Evolutionary conservation across 106 monocot species (phyloP).

Genomic region (Platanthera guangdongensis): DNA sequence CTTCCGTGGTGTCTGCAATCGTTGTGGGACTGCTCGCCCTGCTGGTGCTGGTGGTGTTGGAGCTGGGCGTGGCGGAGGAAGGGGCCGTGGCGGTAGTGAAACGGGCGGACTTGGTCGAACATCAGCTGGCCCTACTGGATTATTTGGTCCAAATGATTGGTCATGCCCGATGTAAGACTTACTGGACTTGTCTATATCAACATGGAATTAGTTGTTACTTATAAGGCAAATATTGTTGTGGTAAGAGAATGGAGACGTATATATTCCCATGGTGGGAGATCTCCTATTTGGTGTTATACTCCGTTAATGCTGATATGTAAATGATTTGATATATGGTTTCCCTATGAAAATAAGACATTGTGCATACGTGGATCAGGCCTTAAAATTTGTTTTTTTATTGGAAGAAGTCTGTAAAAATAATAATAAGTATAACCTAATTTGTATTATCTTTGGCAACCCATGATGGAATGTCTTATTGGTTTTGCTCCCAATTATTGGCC

Average conservation of each 20-base stretch:
- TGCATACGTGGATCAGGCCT: too few relatives aligned
- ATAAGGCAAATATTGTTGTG: too few relatives aligned
- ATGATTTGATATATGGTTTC: too few relatives aligned
- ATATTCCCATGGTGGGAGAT: too few relatives aligned
- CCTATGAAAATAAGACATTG: too few relatives aligned
- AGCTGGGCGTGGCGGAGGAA: constrained; percentile 54
- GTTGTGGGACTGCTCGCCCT: constrained; percentile 93
- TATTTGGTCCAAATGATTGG: constrained; percentile 99
- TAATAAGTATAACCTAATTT: neutral
- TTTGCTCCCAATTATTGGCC: constrained; percentile 99
- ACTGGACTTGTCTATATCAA: neutral
- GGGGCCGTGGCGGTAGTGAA: constrained; percentile 52
- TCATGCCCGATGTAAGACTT: constrained; percentile 87
- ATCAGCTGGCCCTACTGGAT: constrained; percentile 68
- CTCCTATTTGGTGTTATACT: too few relatives aligned
- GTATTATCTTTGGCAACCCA: neutral
- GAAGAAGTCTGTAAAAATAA: too few relatives aligned
- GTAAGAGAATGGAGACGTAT: too few relatives aligned
- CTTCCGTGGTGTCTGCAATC: constrained; percentile 97
- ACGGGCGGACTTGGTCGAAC: constrained; percentile 36
- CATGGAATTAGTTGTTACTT: neutral
- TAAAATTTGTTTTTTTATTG: too few relatives aligned
- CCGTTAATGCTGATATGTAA: too few relatives aligned
- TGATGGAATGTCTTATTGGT: too few relatives aligned
- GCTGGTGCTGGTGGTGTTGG: constrained; percentile 74